phyloP scores from a whole-genome alignment of 352 stramenopile genomes.

The Phytopythium aichiense region DNA sequence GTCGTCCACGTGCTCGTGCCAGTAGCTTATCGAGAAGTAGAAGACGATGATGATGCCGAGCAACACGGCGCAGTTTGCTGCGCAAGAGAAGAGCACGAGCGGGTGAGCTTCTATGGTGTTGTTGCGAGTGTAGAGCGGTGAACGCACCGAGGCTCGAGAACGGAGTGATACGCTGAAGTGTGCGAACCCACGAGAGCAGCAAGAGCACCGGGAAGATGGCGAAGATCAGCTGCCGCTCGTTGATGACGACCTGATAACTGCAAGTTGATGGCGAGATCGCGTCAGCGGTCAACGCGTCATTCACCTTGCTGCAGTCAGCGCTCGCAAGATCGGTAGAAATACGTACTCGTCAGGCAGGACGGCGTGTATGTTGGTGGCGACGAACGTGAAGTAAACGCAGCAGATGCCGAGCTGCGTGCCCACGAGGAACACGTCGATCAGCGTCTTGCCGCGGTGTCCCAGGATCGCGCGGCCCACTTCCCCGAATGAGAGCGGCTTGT shows the following conservation, averaged over 20 bases:
- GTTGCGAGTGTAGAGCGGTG: background rate
- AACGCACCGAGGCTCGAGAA: constrained; percentile 63
- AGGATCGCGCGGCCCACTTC: constrained; percentile 66
- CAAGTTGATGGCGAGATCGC: background rate
- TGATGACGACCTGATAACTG: constrained; percentile 52
- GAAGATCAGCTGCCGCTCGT: constrained; percentile 76
- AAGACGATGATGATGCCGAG: constrained; percentile 77
- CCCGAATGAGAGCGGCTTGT: constrained; percentile 58
- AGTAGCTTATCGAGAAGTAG: constrained; percentile 74
- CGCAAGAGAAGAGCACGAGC: background rate
- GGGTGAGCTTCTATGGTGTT: background rate
- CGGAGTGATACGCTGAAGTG: constrained; percentile 65
- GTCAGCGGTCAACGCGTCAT: constrained; percentile 1
- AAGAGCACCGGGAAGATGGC: constrained; percentile 66
- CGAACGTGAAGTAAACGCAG: constrained; percentile 83
- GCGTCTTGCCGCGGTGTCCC: constrained; percentile 47
- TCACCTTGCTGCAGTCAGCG: background rate
- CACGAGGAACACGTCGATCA: constrained; percentile 79
- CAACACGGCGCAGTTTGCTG: constrained; percentile 62
- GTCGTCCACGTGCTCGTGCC: constrained; percentile 26
- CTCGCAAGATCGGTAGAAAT: background rate
- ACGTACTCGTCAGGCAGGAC: constrained; percentile 54
- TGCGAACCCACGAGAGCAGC: constrained; percentile 74
- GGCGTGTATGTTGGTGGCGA: constrained; percentile 80
- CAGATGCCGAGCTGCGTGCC: constrained; percentile 77